Base-by-base conservation (phyloP, 140 eudicot genomes). In the Stevia rebaudiana region DNA sequence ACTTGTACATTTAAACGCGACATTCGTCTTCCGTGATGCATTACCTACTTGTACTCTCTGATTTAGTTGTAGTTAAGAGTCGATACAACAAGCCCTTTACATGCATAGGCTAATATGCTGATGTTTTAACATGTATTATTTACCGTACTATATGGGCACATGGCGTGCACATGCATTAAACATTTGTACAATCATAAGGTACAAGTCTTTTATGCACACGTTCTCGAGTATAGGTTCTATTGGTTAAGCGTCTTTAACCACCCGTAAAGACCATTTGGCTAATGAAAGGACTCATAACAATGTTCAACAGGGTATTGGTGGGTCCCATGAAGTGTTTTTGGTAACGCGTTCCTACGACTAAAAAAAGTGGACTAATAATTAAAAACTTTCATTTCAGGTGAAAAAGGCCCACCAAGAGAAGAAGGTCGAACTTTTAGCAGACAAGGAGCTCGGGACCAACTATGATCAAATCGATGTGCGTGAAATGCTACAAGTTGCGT, bases 401-500 rank as follows among this genome's bases (percentile, higher is more conserved):
- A 89, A 79, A 73, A 85, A 83, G 74, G 69, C 83, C 28, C 90
- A 85, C 57, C 82, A 71, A 54, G 95, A 89, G 60, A 85, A 89
- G 74, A 89, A 89, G 15, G 72, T 89, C 9, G 89, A 86, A 16
- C 58, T 69, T 10, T 44, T 89, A 40, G 81, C 83, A 5, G 95
- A 89, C 73, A 77, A 75, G 55, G 89, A 85, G 66, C 74, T 89
- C 0, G 95, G 92, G 41, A 67, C 51, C 57, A 83, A 66, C 75
- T 89, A 81, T 28, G 95, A 86, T 55, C 51, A 79, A 18, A 81
- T 83, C 4, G 97, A 86, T n/a, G 95, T 81, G 18, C 81, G 84
- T 10, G 95, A 89, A 42, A 83, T 83, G 95, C 71, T 89, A 18
- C 97, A 86, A 61, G 91, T 89, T 41, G 95, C 97, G 54, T 58